These are phyloP conservation scores for Plectosphaerella sp. DNA, from an alignment of 2,329 filamentous ascomycete genomes.

Conservation along the genomic window DNA sequence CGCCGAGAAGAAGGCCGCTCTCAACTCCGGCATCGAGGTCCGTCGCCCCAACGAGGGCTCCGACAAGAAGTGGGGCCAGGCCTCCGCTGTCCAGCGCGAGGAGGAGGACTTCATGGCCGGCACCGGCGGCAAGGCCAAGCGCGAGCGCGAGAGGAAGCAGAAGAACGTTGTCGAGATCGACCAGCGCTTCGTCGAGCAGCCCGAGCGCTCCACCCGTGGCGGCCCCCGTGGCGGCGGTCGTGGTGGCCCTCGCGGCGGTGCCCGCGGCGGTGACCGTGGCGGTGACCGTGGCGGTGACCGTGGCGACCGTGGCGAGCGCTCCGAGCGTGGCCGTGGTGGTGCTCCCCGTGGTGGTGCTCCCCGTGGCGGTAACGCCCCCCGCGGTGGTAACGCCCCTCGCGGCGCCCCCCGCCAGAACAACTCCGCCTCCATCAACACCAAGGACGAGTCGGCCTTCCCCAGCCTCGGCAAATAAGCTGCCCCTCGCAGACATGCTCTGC, in stretches of 20 bases:
- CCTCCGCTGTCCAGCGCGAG: constrained; percentile 66
- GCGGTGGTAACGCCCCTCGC: constrained; percentile 42
- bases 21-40: constrained; percentile 61
- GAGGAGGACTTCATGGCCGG: constrained; percentile 74
- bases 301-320: constrained; percentile 40
- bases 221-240: constrained; percentile 51
- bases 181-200: constrained; percentile 68
- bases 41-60: constrained; percentile 91
- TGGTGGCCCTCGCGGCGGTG: constrained; percentile 43
- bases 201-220: constrained; percentile 51
- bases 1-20: constrained; percentile 70
- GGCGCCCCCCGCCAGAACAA: constrained; percentile 44
- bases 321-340: constrained; percentile 39
- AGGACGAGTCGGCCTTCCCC: constrained; percentile 55
- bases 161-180: constrained; percentile 90
- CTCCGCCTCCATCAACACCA: constrained; percentile 49
- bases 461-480: constrained; percentile 49
- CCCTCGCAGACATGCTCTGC: not conserved
- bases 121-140: constrained; percentile 70
- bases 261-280: constrained; percentile 38
- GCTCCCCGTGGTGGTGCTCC: constrained; percentile 36
- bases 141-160: constrained; percentile 85
- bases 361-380: constrained; percentile 32
- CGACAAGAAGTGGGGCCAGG: constrained; percentile 91
- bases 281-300: constrained; percentile 42